These are phyloP conservation scores for Zygosaccharomyces bailii DNA, from an alignment of 805 yeast genomes.

Conservation along the genomic window DNA sequence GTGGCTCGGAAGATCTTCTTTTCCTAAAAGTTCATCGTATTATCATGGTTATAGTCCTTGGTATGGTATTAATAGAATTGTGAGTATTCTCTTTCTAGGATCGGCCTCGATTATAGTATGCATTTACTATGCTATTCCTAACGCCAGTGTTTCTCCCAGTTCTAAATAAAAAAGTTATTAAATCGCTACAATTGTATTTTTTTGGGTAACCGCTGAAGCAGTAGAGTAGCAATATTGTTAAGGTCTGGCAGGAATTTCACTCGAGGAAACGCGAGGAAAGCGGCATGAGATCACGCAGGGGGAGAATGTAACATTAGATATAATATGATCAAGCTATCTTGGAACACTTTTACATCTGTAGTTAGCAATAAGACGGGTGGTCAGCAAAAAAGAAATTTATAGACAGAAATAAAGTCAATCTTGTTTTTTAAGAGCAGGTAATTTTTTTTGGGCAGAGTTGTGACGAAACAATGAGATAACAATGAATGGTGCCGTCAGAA, in stretches of 20 bases:
- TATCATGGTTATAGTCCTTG: neutral
- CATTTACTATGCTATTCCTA: neutral
- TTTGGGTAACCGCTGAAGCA: neutral
- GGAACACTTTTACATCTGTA: no score
- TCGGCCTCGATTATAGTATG: neutral
- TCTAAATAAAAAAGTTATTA: neutral
- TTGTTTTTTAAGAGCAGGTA: no score
- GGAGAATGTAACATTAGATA: neutral
- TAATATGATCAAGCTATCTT: neutral
- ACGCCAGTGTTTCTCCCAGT: neutral
- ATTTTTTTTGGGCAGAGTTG: no score
- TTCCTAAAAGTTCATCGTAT: neutral
- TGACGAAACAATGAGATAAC: no score
- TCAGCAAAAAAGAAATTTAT: no score
- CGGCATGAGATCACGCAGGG: neutral
- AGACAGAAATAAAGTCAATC: no score
- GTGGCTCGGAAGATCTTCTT: neutral
- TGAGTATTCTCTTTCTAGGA: neutral
- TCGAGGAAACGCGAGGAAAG: neutral
- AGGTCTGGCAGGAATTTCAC: neutral
- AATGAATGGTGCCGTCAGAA: no score
- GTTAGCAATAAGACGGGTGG: no score
- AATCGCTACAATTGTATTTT: neutral
- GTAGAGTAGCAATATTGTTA: neutral
- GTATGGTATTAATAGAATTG: neutral